A percentile compares a stretch with the other conserved stretches of the same genome.
phyloP scores from a whole-genome alignment of 371 early-diverging fungal species.

The Apophysomyces trapeziformis region DNA sequence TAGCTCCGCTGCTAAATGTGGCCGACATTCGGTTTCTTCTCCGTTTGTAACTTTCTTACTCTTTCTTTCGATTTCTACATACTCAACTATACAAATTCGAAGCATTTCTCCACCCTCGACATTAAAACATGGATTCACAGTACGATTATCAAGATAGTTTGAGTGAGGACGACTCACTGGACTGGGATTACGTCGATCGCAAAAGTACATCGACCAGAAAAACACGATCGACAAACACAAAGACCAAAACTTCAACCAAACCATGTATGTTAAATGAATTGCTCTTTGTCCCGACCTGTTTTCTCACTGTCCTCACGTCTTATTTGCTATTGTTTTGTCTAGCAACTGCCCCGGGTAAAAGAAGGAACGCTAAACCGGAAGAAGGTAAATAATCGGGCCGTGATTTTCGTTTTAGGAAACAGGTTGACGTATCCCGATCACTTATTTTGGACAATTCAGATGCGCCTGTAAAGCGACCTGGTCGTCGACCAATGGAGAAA shows the following conservation, averaged over 20 bases:
- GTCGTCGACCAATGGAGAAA: constrained; percentile 10
- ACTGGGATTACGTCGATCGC: constrained; percentile 10
- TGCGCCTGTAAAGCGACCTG: constrained; percentile 3
- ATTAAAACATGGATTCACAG: not conserved
- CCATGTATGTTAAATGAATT: not conserved
- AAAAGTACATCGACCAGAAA: not conserved
- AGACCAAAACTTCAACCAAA: not conserved
- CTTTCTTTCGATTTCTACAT: not conserved
- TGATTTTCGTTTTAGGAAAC: not conserved
- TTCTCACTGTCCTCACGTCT: not conserved
- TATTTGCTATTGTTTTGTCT: too few relatives aligned
- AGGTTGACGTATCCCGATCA: too few relatives aligned
- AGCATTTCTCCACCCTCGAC: not conserved
- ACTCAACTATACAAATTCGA: not conserved
- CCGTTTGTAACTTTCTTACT: too few relatives aligned
- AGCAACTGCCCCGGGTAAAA: constrained; percentile 2
- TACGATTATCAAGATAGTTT: constrained; percentile 6
- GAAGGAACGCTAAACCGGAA: constrained; percentile 1
- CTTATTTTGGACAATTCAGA: not conserved
- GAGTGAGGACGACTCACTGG: constrained; percentile 3
- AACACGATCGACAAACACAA: constrained; percentile 1
- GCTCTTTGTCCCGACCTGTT: not conserved
- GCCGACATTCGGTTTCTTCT: too few relatives aligned
- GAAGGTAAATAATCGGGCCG: constrained; percentile 8
- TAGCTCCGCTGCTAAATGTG: too few relatives aligned